These are phyloP conservation scores for Suillus discolor DNA, from an alignment of 768 basidiomycete species.

Conservation along the genomic window DNA sequence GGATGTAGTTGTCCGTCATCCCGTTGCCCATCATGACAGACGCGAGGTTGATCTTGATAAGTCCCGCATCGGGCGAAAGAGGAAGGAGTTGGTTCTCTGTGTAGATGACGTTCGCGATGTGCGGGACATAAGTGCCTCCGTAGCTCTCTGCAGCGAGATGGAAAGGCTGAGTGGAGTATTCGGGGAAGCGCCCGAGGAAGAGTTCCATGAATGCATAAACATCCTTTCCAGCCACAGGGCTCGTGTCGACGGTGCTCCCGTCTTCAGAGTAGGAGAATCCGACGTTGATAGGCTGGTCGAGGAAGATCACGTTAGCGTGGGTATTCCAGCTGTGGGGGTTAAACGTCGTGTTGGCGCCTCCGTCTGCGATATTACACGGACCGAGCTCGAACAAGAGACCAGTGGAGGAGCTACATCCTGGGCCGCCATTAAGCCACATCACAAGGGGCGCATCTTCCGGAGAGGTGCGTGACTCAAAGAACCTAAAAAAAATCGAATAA, in stretches of 20 bases:
- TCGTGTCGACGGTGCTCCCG: constrained; percentile 72
- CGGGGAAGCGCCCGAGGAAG: constrained; percentile 74
- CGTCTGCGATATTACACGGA: constrained; percentile 74
- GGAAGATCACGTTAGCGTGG: constrained; percentile 61
- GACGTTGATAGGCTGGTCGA: constrained; percentile 82
- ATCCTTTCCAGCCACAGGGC: constrained; percentile 86
- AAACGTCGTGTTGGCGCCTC: constrained; percentile 66
- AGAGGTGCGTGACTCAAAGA: constrained; percentile 81
- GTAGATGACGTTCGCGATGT: constrained; percentile 83
- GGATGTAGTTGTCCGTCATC: constrained; percentile 78
- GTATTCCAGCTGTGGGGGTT: constrained; percentile 90
- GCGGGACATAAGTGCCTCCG: constrained; percentile 78
- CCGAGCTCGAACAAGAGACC: constrained; percentile 93
- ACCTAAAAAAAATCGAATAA: constrained; percentile 47
- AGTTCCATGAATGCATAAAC: constrained; percentile 85
- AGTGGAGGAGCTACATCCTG: constrained; percentile 72
- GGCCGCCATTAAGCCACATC: constrained; percentile 89
- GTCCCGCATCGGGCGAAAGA: constrained; percentile 42
- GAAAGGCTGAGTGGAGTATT: constrained; percentile 72
- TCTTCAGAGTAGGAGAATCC: constrained; percentile 87
- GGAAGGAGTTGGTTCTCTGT: constrained; percentile 68
- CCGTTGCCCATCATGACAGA: constrained; percentile 90
- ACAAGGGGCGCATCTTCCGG: constrained; percentile 82
- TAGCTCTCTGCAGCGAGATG: constrained; percentile 85
- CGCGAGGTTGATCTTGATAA: constrained; percentile 77